These are phyloP conservation scores for Adansonia grandidieri DNA, from an alignment of 441 rosid genomes.

Conservation along the genomic window DNA sequence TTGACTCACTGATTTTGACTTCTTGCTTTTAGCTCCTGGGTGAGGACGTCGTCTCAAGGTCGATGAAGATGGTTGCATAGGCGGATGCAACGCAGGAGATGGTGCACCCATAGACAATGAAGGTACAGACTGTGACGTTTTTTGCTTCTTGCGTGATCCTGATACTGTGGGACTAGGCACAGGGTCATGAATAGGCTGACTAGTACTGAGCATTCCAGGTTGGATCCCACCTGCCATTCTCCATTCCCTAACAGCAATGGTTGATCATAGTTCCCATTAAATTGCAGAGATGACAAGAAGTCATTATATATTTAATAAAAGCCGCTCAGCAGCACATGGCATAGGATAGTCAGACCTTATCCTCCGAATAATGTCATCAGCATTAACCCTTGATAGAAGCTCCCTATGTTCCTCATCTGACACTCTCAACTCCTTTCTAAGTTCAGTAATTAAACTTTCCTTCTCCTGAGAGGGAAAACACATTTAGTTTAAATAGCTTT, in stretches of 20 bases:
- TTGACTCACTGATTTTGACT: constrained; percentile 83
- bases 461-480: constrained; percentile 66
- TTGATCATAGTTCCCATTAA: constrained; percentile 35
- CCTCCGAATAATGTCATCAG: constrained; percentile 79
- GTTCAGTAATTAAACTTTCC: constrained; percentile 95
- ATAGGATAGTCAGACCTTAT: constrained; percentile 69
- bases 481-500: constrained; percentile 25
- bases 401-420: constrained; percentile 97
- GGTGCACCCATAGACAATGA: constrained; percentile 86
- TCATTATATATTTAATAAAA: constrained; percentile 24
- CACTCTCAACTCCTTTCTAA: constrained; percentile 92
- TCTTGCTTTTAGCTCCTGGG: constrained; percentile 74
- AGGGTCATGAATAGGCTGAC: constrained; percentile 72
- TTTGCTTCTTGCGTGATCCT: constrained; percentile 93
- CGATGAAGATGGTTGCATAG: constrained; percentile 85
- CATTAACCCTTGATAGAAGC: constrained; percentile 80
- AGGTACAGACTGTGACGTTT: constrained; percentile 83
- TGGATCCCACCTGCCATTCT: constrained; percentile 76
- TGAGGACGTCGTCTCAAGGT: constrained; percentile 78
- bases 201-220: constrained; percentile 62
- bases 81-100: constrained; percentile 74
- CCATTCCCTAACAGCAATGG: constrained; percentile 80
- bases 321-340: constrained; percentile 23
- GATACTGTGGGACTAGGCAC: constrained; percentile 88
- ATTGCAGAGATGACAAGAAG: constrained; percentile 32